Evolutionary conservation across 805 yeast genomes (phyloP), one percentile per base, ranked within the genome.

Genomic region (Komagataella kurtzmanii): DNA sequence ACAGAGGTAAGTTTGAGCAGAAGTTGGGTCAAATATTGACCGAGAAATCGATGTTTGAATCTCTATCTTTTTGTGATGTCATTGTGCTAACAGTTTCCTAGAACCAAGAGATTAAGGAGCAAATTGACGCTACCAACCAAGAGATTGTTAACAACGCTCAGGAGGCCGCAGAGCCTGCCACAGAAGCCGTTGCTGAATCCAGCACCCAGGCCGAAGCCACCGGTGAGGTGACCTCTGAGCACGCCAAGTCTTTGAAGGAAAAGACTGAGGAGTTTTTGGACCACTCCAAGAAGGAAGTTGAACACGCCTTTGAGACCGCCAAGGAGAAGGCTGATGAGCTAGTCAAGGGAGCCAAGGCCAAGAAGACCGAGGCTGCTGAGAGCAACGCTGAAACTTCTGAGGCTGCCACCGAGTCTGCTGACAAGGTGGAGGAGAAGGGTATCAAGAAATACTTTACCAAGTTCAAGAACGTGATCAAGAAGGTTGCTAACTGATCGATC

Each of bases 361-460:
- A 45, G 49, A 49, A 43, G 14, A 49, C 47, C 3, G 55, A 24
- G n/a, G 51, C 43, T 36, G 54, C 49, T 17, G 55, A 44, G 43
- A 54, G 50, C 45, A 50, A 46, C n/a, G 48, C 46, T 48, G 55
- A 45, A 10, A 52, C 49, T 3, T 24, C 17, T 14, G 60, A 36
- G 18, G 40, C 40, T 30, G 40, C 40, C 40, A 10, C 40, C 40
- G 49, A 18, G 21, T 44, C 44, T 17, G 48, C 40, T 17, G 44
- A 43, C 24, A 49, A 44, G 46, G 48, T 46, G 7, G 45, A 49
- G 19, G 51, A 48, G 24, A 50, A 53, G 49, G 50, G 52, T 17
- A 58, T 49, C 43, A 65, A 65, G 61, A 66, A 62, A 57, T 55
- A 60, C 51, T 44, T 58, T 17, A 54, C 60, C 47, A 65, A 62